These are phyloP conservation scores for Hyaloperonospora arabidopsidis DNA, from an alignment of 352 stramenopile species.

Conservation along the genomic window DNA sequence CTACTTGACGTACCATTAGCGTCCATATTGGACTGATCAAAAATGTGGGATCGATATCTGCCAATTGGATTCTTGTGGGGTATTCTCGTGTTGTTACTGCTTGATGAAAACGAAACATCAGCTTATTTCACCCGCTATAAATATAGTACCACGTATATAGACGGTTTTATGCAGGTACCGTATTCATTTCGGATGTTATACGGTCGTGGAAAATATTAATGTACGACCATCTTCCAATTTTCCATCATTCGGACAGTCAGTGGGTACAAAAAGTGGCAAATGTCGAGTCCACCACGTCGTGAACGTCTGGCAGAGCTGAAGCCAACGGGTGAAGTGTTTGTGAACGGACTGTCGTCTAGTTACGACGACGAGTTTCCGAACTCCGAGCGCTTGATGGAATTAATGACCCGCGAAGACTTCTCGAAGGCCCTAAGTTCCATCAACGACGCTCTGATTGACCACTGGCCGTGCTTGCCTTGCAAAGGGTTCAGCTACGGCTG, in stretches of 20 bases:
- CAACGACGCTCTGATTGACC: conserved; percentile 75
- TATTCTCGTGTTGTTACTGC: not conserved
- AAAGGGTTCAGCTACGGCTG: conserved; percentile 75
- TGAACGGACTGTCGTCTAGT: conserved; percentile 65
- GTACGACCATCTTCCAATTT: no score
- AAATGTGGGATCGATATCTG: conserved; percentile 1
- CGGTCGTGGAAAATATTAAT: no score
- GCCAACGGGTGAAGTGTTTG: conserved; percentile 65
- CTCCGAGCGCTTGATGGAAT: conserved; percentile 26
- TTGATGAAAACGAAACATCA: no score
- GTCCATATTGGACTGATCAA: conserved; percentile 5
- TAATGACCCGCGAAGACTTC: conserved; percentile 67
- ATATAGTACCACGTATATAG: no score
- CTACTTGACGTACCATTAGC: conserved; percentile 15
- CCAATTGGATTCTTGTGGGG: conserved; percentile 22
- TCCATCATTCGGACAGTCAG: no score
- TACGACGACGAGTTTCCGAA: conserved; percentile 73
- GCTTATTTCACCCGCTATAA: no score
- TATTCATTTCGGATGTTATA: no score
- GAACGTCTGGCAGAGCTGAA: conserved; percentile 41
- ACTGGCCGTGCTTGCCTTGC: conserved; percentile 80
- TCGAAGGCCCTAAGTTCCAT: conserved; percentile 50
- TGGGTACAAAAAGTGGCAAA: conserved; percentile 2
- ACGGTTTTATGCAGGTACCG: no score
- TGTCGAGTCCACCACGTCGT: conserved; percentile 14